Evolutionary conservation across 2,329 filamentous ascomycete genomes (phyloP).

Genomic region (Calonectria henricotiae): DNA sequence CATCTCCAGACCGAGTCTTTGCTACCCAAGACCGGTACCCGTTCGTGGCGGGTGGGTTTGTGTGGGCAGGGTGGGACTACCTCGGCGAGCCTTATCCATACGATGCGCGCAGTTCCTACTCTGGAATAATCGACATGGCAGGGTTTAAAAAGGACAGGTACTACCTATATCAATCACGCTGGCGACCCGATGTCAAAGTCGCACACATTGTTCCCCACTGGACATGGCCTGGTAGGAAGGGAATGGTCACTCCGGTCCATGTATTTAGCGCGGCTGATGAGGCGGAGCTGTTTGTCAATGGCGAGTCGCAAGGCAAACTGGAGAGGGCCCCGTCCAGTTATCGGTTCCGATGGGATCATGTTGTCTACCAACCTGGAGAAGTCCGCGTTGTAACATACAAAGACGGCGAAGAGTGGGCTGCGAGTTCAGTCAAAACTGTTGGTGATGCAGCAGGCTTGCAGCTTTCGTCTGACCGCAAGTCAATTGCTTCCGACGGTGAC

Average conservation of each 20-base stretch:
- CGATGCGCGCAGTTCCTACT: conserved; percentile 13
- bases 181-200: background rate
- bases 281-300: background rate
- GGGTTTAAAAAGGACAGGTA: conserved; percentile 18
- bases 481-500: conserved; percentile 3
- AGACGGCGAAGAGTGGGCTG: conserved; percentile 8
- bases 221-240: conserved; percentile 5
- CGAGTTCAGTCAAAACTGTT: background rate
- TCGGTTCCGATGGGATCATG: conserved; percentile 3
- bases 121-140: conserved; percentile 9
- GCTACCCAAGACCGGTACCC: conserved; percentile 8
- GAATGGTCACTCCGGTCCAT: conserved; percentile 1
- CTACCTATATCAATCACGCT: conserved; percentile 6
- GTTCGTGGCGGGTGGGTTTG: background rate
- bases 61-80: conserved; percentile 19
- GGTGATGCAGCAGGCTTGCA: background rate
- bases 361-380: conserved; percentile 11
- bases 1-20: conserved; percentile 7
- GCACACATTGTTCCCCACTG: conserved; percentile 15
- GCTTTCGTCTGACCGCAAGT: background rate
- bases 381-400: conserved; percentile 6
- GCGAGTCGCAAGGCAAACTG: background rate
- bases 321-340: background rate
- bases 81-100: conserved; percentile 12
- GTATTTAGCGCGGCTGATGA: conserved; percentile 9